Evolutionary conservation across 805 yeast species (phyloP).

Genomic region (Limtongozyma cylindracea): DNA sequence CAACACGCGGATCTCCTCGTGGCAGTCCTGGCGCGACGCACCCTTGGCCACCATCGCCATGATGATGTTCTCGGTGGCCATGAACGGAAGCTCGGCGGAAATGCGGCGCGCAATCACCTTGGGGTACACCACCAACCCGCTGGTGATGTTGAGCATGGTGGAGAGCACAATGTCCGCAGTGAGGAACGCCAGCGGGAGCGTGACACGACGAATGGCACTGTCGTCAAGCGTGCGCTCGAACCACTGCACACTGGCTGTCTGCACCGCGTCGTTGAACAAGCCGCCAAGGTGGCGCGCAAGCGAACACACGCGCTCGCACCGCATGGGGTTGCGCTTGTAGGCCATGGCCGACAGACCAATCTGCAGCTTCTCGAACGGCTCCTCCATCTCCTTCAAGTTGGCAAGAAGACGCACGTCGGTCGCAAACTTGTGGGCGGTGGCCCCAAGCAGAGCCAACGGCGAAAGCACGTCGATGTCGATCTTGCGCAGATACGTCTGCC

Average conservation of each 20-base stretch:
- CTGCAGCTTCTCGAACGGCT: constrained; percentile 96
- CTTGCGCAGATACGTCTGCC: constrained; percentile 97
- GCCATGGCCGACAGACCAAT: constrained; percentile 99
- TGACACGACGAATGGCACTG: constrained; percentile 91
- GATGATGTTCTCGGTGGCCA: constrained; percentile 97
- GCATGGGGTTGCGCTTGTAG: constrained; percentile 98
- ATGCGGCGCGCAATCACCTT: constrained; percentile 96
- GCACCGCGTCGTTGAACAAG: constrained; percentile 75
- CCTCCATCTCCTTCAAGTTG: constrained; percentile 91
- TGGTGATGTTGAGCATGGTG: constrained; percentile 74
- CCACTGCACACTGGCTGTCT: constrained; percentile 97
- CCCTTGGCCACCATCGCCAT: constrained; percentile 99
- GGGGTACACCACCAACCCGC: constrained; percentile 94
- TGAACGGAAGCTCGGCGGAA: constrained; percentile 84
- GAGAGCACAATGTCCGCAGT: constrained; percentile 85
- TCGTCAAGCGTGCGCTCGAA: constrained; percentile 97
- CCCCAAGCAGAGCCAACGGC: constrained; percentile 87
- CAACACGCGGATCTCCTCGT: constrained; percentile 88
- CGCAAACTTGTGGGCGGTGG: constrained; percentile 92
- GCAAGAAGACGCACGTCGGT: constrained; percentile 92
- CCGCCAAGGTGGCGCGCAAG: constrained; percentile 89
- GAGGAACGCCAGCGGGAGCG: constrained; percentile 87
- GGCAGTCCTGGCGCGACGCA: constrained; percentile 94
- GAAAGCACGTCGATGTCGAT: constrained; percentile 86
- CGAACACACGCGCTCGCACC: constrained; percentile 98